A percentile compares a stretch with the other conserved stretches of the same genome.
These are phyloP conservation scores for Pseudocercospora fuligena DNA, from an alignment of 2,329 filamentous ascomycete species.

Conservation along the genomic window DNA sequence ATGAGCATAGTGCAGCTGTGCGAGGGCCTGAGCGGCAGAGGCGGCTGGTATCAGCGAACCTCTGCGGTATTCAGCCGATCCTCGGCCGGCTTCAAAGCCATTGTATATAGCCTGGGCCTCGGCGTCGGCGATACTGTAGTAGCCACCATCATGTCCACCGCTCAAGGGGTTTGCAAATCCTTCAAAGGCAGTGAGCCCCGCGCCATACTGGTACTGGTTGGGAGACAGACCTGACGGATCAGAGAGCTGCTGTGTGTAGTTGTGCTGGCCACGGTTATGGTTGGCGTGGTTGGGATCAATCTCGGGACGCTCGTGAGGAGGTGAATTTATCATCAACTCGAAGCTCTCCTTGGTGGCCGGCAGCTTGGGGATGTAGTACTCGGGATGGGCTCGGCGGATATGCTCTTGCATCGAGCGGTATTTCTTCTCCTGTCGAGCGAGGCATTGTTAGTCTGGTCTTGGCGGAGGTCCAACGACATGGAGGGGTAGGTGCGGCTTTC, in stretches of 20 bases:
- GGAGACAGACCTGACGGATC: constrained; percentile 46
- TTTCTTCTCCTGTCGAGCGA: constrained; percentile 74
- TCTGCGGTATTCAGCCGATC: constrained; percentile 70
- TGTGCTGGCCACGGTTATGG: constrained; percentile 32
- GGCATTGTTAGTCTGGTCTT: constrained; percentile 37
- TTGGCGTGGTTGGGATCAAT: constrained; percentile 47
- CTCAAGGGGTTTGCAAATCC: constrained; percentile 37
- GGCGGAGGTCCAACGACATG: neutral
- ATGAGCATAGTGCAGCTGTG: constrained; percentile 76
- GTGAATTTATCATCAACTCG: constrained; percentile 90
- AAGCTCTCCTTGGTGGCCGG: constrained; percentile 98
- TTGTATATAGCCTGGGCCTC: constrained; percentile 63
- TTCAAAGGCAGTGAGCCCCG: constrained; percentile 42
- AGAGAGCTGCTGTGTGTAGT: constrained; percentile 37
- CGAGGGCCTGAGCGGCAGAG: constrained; percentile 82
- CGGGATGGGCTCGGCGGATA: constrained; percentile 93
- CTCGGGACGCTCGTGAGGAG: constrained; percentile 71
- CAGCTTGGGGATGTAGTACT: constrained; percentile 96
- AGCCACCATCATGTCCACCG: constrained; percentile 50
- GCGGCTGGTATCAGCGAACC: constrained; percentile 69
- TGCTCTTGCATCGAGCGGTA: constrained; percentile 99
- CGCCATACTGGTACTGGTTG: constrained; percentile 40
- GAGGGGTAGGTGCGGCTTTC: constrained; percentile 4
- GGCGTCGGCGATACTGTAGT: constrained; percentile 59
- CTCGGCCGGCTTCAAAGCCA: constrained; percentile 56